Evolutionary conservation across 1,139 yeast species (phyloP).

Genomic region (Entelexis sorbosivorans): DNA sequence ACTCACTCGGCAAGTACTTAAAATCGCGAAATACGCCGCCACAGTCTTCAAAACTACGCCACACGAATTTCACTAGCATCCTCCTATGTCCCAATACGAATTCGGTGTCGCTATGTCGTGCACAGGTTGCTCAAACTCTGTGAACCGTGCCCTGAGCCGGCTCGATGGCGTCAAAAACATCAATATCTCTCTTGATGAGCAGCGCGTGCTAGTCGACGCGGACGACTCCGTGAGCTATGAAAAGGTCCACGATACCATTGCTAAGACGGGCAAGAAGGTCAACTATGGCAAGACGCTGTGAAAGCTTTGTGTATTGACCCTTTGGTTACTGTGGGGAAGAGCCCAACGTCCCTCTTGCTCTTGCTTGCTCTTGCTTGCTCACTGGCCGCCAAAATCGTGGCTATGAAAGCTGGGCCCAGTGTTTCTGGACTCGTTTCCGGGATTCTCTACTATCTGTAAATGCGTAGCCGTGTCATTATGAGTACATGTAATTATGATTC

Average conservation of each 20-base stretch:
- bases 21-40: not conserved
- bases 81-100: slow-evolving; percentile 22
- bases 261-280: slow-evolving; percentile 85
- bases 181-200: slow-evolving; percentile 67
- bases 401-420: not conserved
- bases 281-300: slow-evolving; percentile 40
- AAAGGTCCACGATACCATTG: slow-evolving; percentile 62
- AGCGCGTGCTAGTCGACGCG: slow-evolving; percentile 70
- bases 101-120: slow-evolving; percentile 30
- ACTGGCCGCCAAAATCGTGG: too few species aligned
- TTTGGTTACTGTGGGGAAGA: too few species aligned
- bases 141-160: slow-evolving; percentile 61
- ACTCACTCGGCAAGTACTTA: not conserved
- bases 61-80: not conserved
- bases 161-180: slow-evolving; percentile 61
- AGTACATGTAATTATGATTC: not conserved
- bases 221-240: slow-evolving; percentile 50
- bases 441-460: not conserved
- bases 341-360: too few species aligned
- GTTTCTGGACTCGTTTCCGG: not conserved
- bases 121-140: slow-evolving; percentile 75
- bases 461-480: not conserved
- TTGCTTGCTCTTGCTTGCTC: too few species aligned
- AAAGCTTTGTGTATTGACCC: too few species aligned
- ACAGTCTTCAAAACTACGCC: not conserved